A percentile compares a stretch with the other conserved stretches of the same genome.
These are phyloP conservation scores for Striga hermonthica DNA, from an alignment of 305 asterid genomes.

Conservation along the genomic window DNA sequence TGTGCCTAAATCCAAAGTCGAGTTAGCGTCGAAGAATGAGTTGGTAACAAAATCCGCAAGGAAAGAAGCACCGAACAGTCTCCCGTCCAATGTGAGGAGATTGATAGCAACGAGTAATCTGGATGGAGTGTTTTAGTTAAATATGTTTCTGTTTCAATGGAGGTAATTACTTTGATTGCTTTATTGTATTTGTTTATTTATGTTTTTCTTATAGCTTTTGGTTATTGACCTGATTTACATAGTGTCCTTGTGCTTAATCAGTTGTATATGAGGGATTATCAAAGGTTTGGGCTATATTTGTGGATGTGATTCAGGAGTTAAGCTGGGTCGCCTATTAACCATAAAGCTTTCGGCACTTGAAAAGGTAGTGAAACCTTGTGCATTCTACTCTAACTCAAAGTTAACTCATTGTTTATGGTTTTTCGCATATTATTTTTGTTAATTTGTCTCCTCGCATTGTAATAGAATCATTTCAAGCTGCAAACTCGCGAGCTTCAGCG, in stretches of 20 bases:
- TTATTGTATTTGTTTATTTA: constrained; percentile 22
- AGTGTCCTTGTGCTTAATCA: constrained; percentile 34
- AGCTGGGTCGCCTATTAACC: constrained; percentile 9
- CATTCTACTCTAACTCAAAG: background rate
- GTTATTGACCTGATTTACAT: constrained; percentile 28
- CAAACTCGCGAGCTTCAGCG: constrained; percentile 92
- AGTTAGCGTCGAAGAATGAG: constrained; percentile 47
- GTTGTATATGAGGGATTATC: constrained; percentile 88
- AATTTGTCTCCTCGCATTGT: constrained; percentile 11
- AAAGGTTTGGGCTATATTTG: constrained; percentile 92
- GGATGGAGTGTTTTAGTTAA: constrained; percentile 79
- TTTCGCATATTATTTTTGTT: background rate
- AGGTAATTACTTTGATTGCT: too few species aligned
- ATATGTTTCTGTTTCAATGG: constrained; percentile 69
- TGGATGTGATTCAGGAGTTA: constrained; percentile 53
- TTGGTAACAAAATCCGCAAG: constrained; percentile 54
- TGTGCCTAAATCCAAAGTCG: constrained; percentile 47
- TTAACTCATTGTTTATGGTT: constrained; percentile 24
- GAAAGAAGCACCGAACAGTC: constrained; percentile 91
- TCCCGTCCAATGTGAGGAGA: constrained; percentile 94
- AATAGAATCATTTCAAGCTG: constrained; percentile 88
- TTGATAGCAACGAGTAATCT: constrained; percentile 90
- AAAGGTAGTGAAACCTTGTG: constrained; percentile 11
- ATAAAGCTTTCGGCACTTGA: constrained; percentile 10
- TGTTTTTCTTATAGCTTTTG: constrained; percentile 8